Evolutionary conservation across 495 filamentous ascomycete species (phyloP).

Genomic region (Tuber calosporum): DNA sequence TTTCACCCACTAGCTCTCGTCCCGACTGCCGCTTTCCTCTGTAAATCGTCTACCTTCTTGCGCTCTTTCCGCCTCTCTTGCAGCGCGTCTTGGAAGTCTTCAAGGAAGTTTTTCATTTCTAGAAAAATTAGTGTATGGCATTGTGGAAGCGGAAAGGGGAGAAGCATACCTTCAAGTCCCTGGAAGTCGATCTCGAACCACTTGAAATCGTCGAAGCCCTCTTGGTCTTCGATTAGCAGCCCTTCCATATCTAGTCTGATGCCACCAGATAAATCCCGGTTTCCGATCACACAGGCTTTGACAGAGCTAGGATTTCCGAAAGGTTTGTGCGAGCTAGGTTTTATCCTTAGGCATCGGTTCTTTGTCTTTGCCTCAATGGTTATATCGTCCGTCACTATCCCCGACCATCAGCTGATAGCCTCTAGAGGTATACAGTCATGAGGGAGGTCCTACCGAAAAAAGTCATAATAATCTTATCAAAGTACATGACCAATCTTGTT

Average conservation of each 20-base stretch:
- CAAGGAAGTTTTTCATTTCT: constrained; percentile 29
- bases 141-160: neutral
- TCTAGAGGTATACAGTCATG: neutral
- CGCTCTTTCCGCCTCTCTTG: constrained; percentile 32
- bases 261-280: constrained; percentile 26
- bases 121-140: neutral
- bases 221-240: constrained; percentile 24
- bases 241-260: constrained; percentile 37
- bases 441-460: constrained; percentile 20
- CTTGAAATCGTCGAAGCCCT: constrained; percentile 35
- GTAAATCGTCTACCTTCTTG: constrained; percentile 22
- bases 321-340: constrained; percentile 19
- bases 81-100: constrained; percentile 19
- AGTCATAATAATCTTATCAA: constrained; percentile 25
- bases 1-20: constrained; percentile 5
- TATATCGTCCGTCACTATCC: constrained; percentile 35
- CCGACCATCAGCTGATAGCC: constrained; percentile 1
- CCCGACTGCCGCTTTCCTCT: constrained; percentile 20
- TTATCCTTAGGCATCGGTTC: constrained; percentile 17
- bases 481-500: constrained; percentile 35
- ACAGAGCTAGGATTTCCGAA: constrained; percentile 25
- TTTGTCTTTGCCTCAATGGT: constrained; percentile 17
- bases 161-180: constrained; percentile 12
- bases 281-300: constrained; percentile 34
- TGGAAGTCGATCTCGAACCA: constrained; percentile 40